phyloP scores from a whole-genome alignment of 768 basidiomycete species.

The Boletus subcaerulescens region DNA sequence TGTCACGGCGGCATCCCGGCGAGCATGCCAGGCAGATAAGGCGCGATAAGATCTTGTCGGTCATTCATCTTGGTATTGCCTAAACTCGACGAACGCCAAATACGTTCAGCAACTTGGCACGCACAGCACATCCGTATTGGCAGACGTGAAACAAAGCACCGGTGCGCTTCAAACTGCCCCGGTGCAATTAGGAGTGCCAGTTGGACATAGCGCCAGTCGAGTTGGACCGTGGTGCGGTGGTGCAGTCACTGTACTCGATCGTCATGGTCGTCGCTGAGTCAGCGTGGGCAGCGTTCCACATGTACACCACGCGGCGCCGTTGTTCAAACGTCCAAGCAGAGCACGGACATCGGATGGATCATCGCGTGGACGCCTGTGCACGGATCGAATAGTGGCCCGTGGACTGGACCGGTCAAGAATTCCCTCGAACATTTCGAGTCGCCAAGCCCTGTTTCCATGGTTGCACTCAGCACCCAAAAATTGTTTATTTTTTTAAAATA shows the following conservation, averaged over 20 bases:
- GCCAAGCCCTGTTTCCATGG: no score
- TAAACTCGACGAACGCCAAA: not conserved
- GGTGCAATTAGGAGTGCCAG: no score
- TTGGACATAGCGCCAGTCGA: no score
- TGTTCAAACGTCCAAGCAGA: not conserved
- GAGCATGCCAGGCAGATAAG: not conserved
- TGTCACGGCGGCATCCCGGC: not conserved
- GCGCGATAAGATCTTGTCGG: not conserved
- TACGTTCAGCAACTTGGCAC: not conserved
- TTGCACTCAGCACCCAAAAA: no score
- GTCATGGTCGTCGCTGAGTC: not conserved
- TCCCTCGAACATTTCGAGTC: no score
- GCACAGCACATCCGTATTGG: not conserved
- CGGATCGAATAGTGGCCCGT: not conserved
- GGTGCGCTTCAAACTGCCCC: not conserved
- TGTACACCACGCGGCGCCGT: not conserved
- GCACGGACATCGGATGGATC: not conserved
- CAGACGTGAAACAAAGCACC: not conserved
- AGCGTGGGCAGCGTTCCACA: not conserved
- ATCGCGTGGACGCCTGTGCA: not conserved
- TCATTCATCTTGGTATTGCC: not conserved
- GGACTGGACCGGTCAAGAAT: no score
- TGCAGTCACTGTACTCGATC: not conserved
- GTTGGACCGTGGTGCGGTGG: no score
- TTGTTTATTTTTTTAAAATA: no score